phyloP scores from a whole-genome alignment of 202 grass and related monocot genomes.

The Setaria viridis region DNA sequence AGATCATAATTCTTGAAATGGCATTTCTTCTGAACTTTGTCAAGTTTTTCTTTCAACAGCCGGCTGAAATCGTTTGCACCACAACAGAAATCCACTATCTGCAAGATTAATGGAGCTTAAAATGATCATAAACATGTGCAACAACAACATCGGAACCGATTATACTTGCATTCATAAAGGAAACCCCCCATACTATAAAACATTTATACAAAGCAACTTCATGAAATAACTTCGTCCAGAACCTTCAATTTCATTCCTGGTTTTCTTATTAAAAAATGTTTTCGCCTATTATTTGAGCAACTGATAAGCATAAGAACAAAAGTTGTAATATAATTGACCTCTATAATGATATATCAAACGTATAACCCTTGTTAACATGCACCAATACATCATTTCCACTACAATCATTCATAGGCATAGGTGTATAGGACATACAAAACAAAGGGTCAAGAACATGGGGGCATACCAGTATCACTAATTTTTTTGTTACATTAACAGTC shows the following conservation, averaged over 20 bases:
- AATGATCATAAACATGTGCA: conserved; percentile 6
- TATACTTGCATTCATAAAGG: background rate
- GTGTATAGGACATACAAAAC: background rate
- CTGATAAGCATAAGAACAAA: conserved; percentile 17
- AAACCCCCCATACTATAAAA: background rate
- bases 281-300: conserved; percentile 6
- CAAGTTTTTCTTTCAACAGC: conserved; percentile 95
- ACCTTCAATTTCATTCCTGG: background rate
- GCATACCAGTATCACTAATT: background rate
- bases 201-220: conserved; percentile 9
- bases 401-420: background rate
- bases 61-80: conserved; percentile 90
- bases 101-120: conserved; percentile 48
- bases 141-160: conserved; percentile 21
- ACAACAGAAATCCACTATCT: conserved; percentile 98
- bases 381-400: background rate
- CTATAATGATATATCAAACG: background rate
- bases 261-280: background rate
- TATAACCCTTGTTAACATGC: conserved; percentile 28
- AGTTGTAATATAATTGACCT: background rate
- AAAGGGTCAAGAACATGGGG: background rate
- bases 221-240: conserved; percentile 26
- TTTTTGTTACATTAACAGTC: background rate
- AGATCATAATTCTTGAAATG: conserved; percentile 94
- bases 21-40: conserved; percentile 70